Evolutionary conservation across 1,284 basidiomycete genomes (phyloP), one percentile per base, ranked within the genome.

Genomic region (Ustilago hordei): DNA sequence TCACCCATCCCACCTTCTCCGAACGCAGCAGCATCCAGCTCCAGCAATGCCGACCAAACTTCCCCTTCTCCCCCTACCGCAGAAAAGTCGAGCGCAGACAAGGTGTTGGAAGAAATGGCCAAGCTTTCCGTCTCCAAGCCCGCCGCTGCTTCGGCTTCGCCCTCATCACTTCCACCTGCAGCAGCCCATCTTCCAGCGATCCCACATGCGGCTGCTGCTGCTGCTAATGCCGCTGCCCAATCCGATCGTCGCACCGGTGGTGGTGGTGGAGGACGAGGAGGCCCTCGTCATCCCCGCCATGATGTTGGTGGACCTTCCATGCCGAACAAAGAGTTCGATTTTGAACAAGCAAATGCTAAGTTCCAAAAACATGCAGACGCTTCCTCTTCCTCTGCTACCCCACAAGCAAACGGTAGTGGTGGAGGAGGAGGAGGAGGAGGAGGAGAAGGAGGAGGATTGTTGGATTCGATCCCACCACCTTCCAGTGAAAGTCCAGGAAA

Each of bases 281-380:
- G 53, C 9, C 34, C 28, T 17, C 34, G 36, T 9, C 53, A 19
- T n/a, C 53, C 45, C 28, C 64, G 39, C 31, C 59, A 47, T 31
- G 28, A 39, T 32, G 48, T 64, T 13, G 55, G 60, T 28, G 74
- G 74, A 28, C 70, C 74, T 1, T 64, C 61, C 35, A 75, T 83
- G 50, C 81, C 81, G 3, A 66, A 73, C 55, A 59, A 62, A 15
- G 84, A 86, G 41, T 86, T 81, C 43, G 84, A 86, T 55, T 86
- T 86, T 56, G 84, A 82, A 62, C 75, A 63, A 7, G 83, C 84
- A 23, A 86, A 86, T 64, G 83, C 84, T 23, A 80, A 78, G 59
- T 86, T 86, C 65, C 60, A 68, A 41, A 84, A 84, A 67, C 75
- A 78, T 45, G 66, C 64, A 17, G 55, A 75, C 2, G 38, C 38